Percentiles rank a stretch among this genome's conserved stretches.
Conservation (phyloP, 495 filamentous ascomycete genomes). For the Apodospora peruviana region DNA sequence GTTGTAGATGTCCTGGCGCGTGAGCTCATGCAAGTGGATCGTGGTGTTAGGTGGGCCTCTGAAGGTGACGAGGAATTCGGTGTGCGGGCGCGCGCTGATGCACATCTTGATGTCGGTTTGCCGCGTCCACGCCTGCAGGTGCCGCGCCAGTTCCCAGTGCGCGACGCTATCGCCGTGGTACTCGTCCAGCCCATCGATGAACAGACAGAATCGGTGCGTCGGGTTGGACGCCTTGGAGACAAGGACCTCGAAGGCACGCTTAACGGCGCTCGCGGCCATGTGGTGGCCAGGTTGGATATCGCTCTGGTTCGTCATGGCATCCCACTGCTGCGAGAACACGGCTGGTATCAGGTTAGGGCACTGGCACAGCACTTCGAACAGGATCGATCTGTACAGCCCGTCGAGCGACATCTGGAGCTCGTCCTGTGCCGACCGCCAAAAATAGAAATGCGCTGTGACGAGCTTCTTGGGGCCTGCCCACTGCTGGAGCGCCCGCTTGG, state of each 20-base stretch:
- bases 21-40: constrained; percentile 21
- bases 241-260: constrained; percentile 1
- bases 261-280: neutral
- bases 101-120: constrained; percentile 10
- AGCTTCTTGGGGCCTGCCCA: constrained; percentile 8
- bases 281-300: neutral
- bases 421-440: constrained; percentile 5
- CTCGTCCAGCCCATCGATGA: constrained; percentile 47
- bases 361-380: constrained; percentile 30
- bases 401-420: constrained; percentile 32
- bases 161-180: constrained; percentile 19
- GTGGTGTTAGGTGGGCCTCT: neutral
- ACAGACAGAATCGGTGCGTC: constrained; percentile 30
- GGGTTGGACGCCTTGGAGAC: neutral
- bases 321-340: constrained; percentile 11
- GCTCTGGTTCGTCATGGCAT: neutral
- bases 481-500: neutral
- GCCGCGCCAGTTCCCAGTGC: neutral
- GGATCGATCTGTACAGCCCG: constrained; percentile 35
- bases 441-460: constrained; percentile 4
- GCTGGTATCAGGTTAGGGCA: constrained; percentile 27
- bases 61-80: constrained; percentile 7
- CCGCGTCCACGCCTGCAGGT: constrained; percentile 1
- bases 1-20: constrained; percentile 15
- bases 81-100: constrained; percentile 5